A percentile compares a stretch with the other conserved stretches of the same genome.
Evolutionary conservation across 2,329 filamentous ascomycete species (phyloP).

Genomic region (Colletotrichum sidae): DNA sequence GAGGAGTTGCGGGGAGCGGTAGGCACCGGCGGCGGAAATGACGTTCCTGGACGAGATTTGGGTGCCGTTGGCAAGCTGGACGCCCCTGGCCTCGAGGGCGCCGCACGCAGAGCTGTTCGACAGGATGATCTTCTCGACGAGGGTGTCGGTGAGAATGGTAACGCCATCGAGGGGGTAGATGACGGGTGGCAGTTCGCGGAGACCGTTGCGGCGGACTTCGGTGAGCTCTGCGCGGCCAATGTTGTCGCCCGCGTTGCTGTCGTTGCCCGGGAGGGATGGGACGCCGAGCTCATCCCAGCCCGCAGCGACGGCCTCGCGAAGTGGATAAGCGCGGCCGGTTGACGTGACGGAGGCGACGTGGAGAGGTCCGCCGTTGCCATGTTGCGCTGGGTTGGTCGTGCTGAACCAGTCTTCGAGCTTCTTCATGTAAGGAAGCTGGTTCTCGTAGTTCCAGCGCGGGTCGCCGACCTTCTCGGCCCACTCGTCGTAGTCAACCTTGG

Average conservation of each 20-base stretch:
- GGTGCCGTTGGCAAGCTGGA: conserved; percentile 44
- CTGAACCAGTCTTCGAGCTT: conserved; percentile 40
- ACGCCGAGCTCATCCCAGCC: conserved; percentile 56
- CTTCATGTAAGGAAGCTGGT: conserved; percentile 39
- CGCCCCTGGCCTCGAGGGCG: conserved; percentile 40
- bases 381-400: conserved; percentile 47
- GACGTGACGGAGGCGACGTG: conserved; percentile 45
- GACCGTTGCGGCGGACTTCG: conserved; percentile 42
- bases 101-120: background rate
- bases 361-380: conserved; percentile 53
- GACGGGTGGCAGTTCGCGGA: conserved; percentile 41
- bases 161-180: conserved; percentile 43
- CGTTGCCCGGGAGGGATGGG: conserved; percentile 39
- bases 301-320: conserved; percentile 47
- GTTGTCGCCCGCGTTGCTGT: conserved; percentile 44
- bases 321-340: conserved; percentile 50
- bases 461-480: conserved; percentile 47
- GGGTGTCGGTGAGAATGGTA: conserved; percentile 41
- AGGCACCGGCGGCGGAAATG: conserved; percentile 59
- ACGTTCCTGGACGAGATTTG: conserved; percentile 44
- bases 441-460: conserved; percentile 57
- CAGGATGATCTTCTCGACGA: conserved; percentile 41
- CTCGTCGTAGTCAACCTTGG: conserved; percentile 56
- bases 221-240: conserved; percentile 48
- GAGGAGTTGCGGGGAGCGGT: conserved; percentile 63